Evolutionary conservation across 495 filamentous ascomycete species (phyloP).

Genomic region (Hypomontagnella monticulosa): DNA sequence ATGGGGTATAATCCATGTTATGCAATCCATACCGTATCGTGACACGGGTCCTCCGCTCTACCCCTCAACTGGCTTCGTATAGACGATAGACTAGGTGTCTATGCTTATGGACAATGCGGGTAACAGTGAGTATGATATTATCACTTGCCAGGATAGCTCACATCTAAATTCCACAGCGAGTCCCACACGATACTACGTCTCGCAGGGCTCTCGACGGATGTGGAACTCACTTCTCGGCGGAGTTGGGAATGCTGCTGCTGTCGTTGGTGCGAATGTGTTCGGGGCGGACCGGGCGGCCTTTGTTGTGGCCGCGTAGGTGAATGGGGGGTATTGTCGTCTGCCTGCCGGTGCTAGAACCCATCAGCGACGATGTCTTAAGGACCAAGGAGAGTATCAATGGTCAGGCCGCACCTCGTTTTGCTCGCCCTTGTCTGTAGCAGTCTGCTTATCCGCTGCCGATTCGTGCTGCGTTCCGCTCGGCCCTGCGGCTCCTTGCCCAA

Average conservation of each 20-base stretch:
- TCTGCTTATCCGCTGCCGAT: constrained; percentile 17
- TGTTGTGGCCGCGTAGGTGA: constrained; percentile 19
- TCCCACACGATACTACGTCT: constrained; percentile 63
- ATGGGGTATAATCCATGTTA: constrained; percentile 16
- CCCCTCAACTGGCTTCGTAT: neutral
- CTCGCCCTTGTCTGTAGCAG: constrained; percentile 30
- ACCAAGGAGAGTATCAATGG: constrained; percentile 44
- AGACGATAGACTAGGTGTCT: neutral
- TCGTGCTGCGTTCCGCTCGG: constrained; percentile 34
- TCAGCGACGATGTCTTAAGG: constrained; percentile 45
- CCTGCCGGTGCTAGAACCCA: constrained; percentile 43
- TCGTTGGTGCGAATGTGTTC: constrained; percentile 32
- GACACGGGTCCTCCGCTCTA: constrained; percentile 3
- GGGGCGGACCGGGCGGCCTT: constrained; percentile 29
- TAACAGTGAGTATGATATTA: constrained; percentile 6
- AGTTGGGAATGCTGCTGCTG: constrained; percentile 34
- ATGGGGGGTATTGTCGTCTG: constrained; percentile 22
- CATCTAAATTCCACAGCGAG: constrained; percentile 62
- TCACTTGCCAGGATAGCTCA: constrained; percentile 51
- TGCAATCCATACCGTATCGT: constrained; percentile 20
- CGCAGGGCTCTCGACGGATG: constrained; percentile 43
- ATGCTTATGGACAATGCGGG: neutral
- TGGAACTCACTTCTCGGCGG: constrained; percentile 47
- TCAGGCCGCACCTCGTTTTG: constrained; percentile 47
- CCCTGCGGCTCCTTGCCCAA: constrained; percentile 29